Base-by-base conservation (phyloP, 164 flowering plant genomes). In the Liquidambar formosana region DNA sequence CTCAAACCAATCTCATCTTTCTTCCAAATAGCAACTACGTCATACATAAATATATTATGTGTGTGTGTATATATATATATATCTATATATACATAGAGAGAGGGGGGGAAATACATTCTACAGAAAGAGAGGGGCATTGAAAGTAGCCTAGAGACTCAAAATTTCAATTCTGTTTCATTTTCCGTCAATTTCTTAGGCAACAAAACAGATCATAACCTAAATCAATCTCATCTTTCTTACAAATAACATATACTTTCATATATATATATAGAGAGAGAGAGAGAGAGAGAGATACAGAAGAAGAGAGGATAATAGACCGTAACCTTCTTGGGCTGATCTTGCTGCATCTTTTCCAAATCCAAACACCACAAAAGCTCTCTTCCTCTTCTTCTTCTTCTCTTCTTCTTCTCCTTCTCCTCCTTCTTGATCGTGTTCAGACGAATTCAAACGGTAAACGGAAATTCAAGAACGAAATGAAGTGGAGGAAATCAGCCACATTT, bases 321-420 rank as follows among this genome's bases (percentile, higher is more conserved):
- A 23, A 83, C 86, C 86, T 81, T 83, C 76, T 71, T 83, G 19
- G 77, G 71, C 52, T 75, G 82, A 78, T 78, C 77, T 75, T 73
- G 79, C 76, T 75, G 84, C 86, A 83, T 83, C 76, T 73, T 73
- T 44, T 53, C 66, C 16, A 18, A 19, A 28, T 21, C 5, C 3
- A 25, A 41, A 18, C 21, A 57, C 51, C 27, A 15, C 3, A 64
- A 27, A 44, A 65, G 47, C 62, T 45, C 61, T 33, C 48, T 13
- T 38, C 51, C 27, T 57, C 33, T 26, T 26, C 22, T 47, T 19
- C 43, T n/a, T 9, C 1, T 4, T 48, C 58, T 46, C 23, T 2
- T 27, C 60, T 53, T 44, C 33, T 26, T 8, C 52, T 43, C 19
- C 48, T 21, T 64, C 19, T 67, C 38, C 22, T 23, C 8, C 9